phyloP scores from a whole-genome alignment of 106 monocot genomes.

The Dioscorea zingiberensis region DNA sequence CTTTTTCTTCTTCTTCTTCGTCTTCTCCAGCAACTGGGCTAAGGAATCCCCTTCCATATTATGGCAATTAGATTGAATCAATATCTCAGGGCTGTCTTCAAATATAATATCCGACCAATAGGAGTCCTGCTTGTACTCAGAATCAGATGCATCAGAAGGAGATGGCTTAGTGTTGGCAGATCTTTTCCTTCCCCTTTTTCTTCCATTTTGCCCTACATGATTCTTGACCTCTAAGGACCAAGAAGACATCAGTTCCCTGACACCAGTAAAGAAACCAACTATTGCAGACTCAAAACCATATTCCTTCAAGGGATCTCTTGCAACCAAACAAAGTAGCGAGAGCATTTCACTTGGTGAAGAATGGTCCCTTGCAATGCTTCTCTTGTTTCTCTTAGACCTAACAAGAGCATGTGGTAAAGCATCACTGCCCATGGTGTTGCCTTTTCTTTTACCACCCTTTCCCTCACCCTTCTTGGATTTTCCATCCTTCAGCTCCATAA shows the following conservation, averaged over 20 bases:
- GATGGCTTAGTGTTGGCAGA: background rate
- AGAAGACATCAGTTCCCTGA: background rate
- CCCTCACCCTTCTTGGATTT: constrained; percentile 11
- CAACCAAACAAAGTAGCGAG: constrained; percentile 36
- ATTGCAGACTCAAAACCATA: constrained; percentile 16
- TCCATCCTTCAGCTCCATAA: constrained; percentile 16
- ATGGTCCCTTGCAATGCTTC: constrained; percentile 9
- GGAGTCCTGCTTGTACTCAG: constrained; percentile 23
- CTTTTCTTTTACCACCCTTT: constrained; percentile 5
- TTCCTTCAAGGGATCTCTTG: constrained; percentile 7
- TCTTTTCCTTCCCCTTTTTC: constrained; percentile 28
- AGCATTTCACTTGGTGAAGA: constrained; percentile 41
- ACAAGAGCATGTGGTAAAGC: constrained; percentile 7
- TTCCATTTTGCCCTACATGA: background rate
- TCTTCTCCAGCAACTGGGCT: constrained; percentile 9
- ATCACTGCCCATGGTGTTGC: constrained; percentile 17
- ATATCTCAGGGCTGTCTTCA: constrained; percentile 17
- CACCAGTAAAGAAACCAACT: constrained; percentile 21
- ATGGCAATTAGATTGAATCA: background rate
- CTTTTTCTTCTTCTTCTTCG: constrained; percentile 26
- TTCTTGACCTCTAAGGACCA: background rate
- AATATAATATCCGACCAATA: constrained; percentile 29
- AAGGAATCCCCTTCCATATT: constrained; percentile 21
- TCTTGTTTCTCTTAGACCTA: constrained; percentile 3
- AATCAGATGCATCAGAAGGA: constrained; percentile 5